These are phyloP conservation scores for Avena eriantha DNA, from an alignment of 176 grass and related monocot species.

Conservation along the genomic window DNA sequence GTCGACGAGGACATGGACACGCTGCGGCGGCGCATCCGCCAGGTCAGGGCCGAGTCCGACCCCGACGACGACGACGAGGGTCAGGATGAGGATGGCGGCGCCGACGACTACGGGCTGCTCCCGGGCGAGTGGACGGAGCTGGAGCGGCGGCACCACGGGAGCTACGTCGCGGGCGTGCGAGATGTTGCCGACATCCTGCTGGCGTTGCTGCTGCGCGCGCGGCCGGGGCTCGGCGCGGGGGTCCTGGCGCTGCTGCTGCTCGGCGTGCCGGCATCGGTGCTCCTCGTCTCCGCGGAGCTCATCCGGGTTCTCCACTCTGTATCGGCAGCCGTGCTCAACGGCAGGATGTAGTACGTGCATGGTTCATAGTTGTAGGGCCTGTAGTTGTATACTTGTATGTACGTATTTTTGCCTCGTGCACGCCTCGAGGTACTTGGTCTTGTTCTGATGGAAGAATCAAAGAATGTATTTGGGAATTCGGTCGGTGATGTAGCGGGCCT, in stretches of 20 bases:
- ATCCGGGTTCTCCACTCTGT: background rate
- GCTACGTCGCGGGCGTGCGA: conserved; percentile 58
- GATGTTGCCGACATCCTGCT: conserved; percentile 50
- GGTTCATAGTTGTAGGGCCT: background rate
- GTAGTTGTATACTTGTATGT: background rate
- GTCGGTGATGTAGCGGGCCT: too few relatives aligned
- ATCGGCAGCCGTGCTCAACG: background rate
- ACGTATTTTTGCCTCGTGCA: background rate
- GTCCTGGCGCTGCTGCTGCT: conserved; percentile 53
- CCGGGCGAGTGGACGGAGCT: conserved; percentile 58
- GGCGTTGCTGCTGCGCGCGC: conserved; percentile 50
- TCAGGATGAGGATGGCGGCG: too few relatives aligned
- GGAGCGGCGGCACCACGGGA: conserved; percentile 67
- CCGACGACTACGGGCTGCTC: too few relatives aligned
- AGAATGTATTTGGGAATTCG: background rate
- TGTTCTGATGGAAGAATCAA: background rate
- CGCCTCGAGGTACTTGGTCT: background rate
- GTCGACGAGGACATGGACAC: conserved; percentile 76
- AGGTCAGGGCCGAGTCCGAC: conserved; percentile 39
- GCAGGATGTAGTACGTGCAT: background rate
- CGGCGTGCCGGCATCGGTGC: conserved; percentile 54
- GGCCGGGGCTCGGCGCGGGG: conserved; percentile 59
- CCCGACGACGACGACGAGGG: background rate
- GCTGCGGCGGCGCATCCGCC: conserved; percentile 62
- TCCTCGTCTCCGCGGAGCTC: conserved; percentile 42